Evolutionary conservation across 2,329 filamentous ascomycete genomes (phyloP), one percentile per base, ranked within the genome.

Genomic region (Chrysoporthe deuterocubensis): DNA sequence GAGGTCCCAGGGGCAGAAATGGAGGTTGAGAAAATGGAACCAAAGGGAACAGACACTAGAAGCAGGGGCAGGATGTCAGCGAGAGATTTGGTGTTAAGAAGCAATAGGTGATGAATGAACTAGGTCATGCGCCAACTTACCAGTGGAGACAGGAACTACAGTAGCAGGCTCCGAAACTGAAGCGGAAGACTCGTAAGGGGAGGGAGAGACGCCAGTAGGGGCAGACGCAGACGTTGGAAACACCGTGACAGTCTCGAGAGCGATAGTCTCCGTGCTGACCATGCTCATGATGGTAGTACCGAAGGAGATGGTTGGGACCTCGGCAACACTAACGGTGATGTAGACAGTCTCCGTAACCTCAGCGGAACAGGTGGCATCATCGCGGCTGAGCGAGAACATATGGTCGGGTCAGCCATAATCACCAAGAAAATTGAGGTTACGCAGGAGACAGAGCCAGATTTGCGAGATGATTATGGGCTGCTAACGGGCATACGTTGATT

Each of bases 341-440:
- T 84, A 83, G 69, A 85, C 78, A 50, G 84, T 85, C 46, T 77
- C 79, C 46, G 80, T 80, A 37, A 42, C 32, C 8, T 74, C 74
- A 67, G 78, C 73, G 52, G 78, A 75, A 71, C 84, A 85, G 34
- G 78, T 82, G 60, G 76, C 73, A 52, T 72, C 69, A 56, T 52
- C 66, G n/a, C 66, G 48, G 34, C 48, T 54, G 18, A 34, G 16
- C 14, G 21, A 21, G 6, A 9, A 43, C 4, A 32, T 2, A 50
- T 18, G 32, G 26, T 5, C 26, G 9, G 16, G 56, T 69, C 54
- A 69, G 67, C 26, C 3, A 16, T 9, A 4, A 61, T 34, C 14
- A 32, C 9, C 26, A 8, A 26, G 21, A 11, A 18, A 34, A 9
- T 44, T 48, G 21, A 14, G 26, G 26, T 2, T 18, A 37, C 37